Conservation (phyloP, 2,329 filamentous ascomycete species). For the Pseudophaeomoniella oleicola region DNA sequence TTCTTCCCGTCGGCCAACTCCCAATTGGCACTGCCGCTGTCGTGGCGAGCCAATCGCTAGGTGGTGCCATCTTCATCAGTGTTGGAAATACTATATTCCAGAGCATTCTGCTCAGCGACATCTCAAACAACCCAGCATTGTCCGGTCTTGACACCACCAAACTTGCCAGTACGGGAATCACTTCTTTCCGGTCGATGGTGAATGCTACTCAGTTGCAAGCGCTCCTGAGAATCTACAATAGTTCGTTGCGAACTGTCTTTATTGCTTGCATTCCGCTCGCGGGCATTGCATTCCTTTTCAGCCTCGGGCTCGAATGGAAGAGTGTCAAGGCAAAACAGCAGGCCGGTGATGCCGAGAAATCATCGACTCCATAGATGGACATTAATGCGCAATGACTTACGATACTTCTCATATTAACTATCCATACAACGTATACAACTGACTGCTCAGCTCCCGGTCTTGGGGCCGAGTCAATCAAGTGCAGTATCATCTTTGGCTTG, state of each 20-base stretch:
- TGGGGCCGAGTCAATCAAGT: too few species aligned
- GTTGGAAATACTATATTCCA: constrained; percentile 11
- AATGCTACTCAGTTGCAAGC: constrained; percentile 2
- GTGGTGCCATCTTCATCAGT: constrained; percentile 12
- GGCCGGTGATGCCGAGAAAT: not conserved
- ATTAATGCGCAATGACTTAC: too few species aligned
- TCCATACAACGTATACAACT: too few species aligned
- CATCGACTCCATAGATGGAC: too few species aligned
- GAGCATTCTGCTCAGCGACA: constrained; percentile 6
- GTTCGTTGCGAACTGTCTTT: constrained; percentile 8
- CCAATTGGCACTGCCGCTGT: constrained; percentile 11
- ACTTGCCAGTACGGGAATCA: constrained; percentile 7
- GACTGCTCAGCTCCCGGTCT: too few species aligned
- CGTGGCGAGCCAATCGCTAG: constrained; percentile 8
- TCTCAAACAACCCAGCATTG: constrained; percentile 4
- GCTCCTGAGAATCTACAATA: constrained; percentile 8
- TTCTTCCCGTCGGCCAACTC: constrained; percentile 7
- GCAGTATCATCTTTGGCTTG: too few species aligned
- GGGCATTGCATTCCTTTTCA: constrained; percentile 6
- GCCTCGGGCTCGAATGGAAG: constrained; percentile 4
- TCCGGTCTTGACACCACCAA: constrained; percentile 5
- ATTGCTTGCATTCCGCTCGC: constrained; percentile 7
- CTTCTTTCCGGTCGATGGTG: constrained; percentile 6
- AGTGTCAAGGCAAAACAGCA: not conserved
- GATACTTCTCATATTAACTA: too few species aligned